Conservation (phyloP, 352 stramenopile genomes). For the Pythium chondricola region DNA sequence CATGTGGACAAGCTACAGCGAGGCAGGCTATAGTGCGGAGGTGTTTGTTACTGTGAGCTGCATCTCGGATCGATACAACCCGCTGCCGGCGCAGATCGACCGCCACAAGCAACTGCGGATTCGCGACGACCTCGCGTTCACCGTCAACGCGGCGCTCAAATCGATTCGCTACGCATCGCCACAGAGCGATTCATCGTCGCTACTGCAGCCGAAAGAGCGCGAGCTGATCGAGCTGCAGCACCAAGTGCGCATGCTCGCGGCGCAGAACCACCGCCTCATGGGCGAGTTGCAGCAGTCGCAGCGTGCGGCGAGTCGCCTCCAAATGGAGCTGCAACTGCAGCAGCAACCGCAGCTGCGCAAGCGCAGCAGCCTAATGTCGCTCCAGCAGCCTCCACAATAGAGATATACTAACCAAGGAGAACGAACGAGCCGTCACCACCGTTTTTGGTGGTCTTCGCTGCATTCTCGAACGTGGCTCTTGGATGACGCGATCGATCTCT, state of each 20-base stretch:
- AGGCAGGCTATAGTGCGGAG: slow-evolving; percentile 53
- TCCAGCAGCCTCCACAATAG: background rate
- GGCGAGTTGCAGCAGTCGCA: slow-evolving; percentile 42
- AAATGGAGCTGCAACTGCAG: slow-evolving; percentile 45
- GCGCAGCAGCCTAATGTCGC: slow-evolving; percentile 23
- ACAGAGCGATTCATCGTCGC: slow-evolving; percentile 20
- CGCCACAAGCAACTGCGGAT: slow-evolving; percentile 71
- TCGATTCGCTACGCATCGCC: slow-evolving; percentile 51
- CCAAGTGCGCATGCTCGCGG: slow-evolving; percentile 50
- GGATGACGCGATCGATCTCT: too few species aligned
- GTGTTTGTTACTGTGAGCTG: slow-evolving; percentile 53
- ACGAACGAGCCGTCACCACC: too few species aligned
- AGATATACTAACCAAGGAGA: too few species aligned
- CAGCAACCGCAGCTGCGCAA: slow-evolving; percentile 38
- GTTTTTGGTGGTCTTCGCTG: too few species aligned
- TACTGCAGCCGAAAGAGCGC: slow-evolving; percentile 23
- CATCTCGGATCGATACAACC: slow-evolving; percentile 47
- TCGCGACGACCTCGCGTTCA: slow-evolving; percentile 68
- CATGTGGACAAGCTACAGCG: slow-evolving; percentile 57
- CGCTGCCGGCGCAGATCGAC: slow-evolving; percentile 51
- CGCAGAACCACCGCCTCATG: slow-evolving; percentile 57
- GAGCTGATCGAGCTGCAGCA: slow-evolving; percentile 45
- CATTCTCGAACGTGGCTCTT: too few species aligned
- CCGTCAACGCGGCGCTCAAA: slow-evolving; percentile 70
- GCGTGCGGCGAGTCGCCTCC: slow-evolving; percentile 48